phyloP scores from a whole-genome alignment of 257 asterid genomes.

The Lantana camara region DNA sequence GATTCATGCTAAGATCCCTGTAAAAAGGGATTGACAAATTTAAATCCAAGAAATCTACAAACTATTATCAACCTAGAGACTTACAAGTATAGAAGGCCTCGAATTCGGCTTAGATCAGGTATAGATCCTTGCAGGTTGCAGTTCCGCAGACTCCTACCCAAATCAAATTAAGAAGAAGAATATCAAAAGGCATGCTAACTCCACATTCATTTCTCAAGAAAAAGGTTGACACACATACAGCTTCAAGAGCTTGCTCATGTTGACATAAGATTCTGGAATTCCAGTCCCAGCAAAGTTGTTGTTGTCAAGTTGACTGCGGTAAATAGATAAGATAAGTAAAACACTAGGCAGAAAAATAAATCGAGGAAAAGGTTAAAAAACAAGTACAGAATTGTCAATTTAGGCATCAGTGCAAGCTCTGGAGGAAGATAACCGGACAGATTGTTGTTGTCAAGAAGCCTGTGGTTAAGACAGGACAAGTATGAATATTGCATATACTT shows the following conservation, averaged over 20 bases:
- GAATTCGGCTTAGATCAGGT: conserved; percentile 46
- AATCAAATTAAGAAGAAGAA: conserved; percentile 1
- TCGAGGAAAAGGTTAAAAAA: not conserved
- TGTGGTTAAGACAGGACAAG: conserved; percentile 17
- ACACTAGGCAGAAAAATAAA: conserved; percentile 10
- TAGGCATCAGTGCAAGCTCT: conserved; percentile 37
- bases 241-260: conserved; percentile 42
- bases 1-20: conserved; percentile 61
- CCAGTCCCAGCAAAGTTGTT: conserved; percentile 51
- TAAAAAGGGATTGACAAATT: no score
- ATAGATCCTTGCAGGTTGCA: conserved; percentile 54
- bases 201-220: not conserved
- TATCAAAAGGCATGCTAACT: not conserved
- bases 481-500: not conserved
- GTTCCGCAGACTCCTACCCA: conserved; percentile 56
- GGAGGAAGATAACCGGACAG: conserved; percentile 72
- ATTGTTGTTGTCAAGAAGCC: conserved; percentile 62
- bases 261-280: conserved; percentile 45
- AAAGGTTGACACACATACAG: conserved; percentile 33
- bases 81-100: conserved; percentile 51
- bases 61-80: no score
- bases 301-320: conserved; percentile 54
- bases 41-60: no score
- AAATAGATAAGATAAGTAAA: not conserved
- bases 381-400: conserved; percentile 46